Evolutionary conservation across 1,139 yeast genomes (phyloP), one percentile per base, ranked within the genome.

Genomic region (Yamadazyma dendronema): DNA sequence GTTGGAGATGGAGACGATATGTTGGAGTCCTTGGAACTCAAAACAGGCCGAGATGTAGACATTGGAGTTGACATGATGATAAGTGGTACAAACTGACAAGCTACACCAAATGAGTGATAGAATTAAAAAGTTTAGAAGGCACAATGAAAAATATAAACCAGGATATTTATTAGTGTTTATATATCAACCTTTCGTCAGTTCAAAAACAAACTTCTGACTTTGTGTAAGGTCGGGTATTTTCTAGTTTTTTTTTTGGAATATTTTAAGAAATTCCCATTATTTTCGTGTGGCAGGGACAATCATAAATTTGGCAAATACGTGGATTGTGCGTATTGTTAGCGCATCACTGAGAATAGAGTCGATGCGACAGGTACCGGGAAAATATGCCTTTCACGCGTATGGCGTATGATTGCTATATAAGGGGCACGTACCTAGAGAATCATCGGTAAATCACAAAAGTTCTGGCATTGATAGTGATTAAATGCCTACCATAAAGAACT

Each of bases 1-100:
- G 53, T 34, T 8, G 64, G 59, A 15, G 65, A 56, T 23, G 61
- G 54, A 15, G 62, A 54, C 23, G 59, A 46, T 13, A 41, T 30
- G 33, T 48, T 48, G 3, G 49, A 39, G 23, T 42, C 44, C 31
- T 39, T 48, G 2, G 46, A 30, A 9, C 40, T 26, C 27, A 47
- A 46, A 1, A 34, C 44, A 12, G 43, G 43, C 31, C 51, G 40
- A 11, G 46, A 38, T 34, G 17, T 13, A 13, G 29, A 32, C 38
- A 26, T 17, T 19, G 22, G 22, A 19, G 22, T 19, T 19, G 22
- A 19, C 22, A 19, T 19, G 22, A 19, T 19, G 22, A 19, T 6
- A 9, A 19, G 9, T 19, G 22, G 8, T 19, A 7, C 8, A 19
- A n/a, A n/a, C 35, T 16, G 31, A 28, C 39, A 35, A 38, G 33